Evolutionary conservation across 495 filamentous ascomycete genomes (phyloP), one percentile per base, ranked within the genome.

Genomic region (Pyrenula aspistea): DNA sequence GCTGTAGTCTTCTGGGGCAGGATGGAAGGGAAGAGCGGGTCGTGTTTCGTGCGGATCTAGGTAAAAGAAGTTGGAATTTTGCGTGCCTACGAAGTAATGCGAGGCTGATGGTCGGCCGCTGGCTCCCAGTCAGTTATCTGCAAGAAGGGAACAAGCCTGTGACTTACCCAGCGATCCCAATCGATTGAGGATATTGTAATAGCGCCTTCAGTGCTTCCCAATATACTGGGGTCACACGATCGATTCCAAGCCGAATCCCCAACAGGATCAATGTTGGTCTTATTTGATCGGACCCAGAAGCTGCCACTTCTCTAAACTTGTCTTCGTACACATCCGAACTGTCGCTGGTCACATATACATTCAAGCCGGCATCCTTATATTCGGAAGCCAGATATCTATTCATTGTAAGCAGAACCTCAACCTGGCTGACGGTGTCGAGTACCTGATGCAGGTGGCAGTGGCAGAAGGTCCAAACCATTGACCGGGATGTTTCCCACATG

Each of bases 391-490:
- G 76, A 8, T 84, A 84, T 65, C 91, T 96, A 58, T 52, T 53
- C 21, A 22, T 36, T 22, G 58, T 75, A 51, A 75, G 68, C 60
- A 25, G n/a, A 21, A 12, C 21, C 4, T n/a, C n/a, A n/a, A n/a
- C n/a, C n/a, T n/a, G 31, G 15, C 15, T 15, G 15, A 42, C 8
- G 15, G 15, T 15, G 31, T 42, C 31, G 31, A 42, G 31, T 42
- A 96, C 91, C 94, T 84, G 55, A 99, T 95, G 68, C 94, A 96
- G 57, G 84, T 82, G n/a, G 94, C 89, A 1, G 94, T 94, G 3
- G 94, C 93, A 15, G 89, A 95, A n/a, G 94, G 94, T 10, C 94
- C 94, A 75, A 99, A 99, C 94, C 94, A 99, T 70, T 96, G 88
- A 22, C 94, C 94, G 0, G 94, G 92, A 67, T 91, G 86, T 66